Evolutionary conservation across 2,329 filamentous ascomycete genomes (phyloP).

Genomic region (Hypoxylon rubiginosum): DNA sequence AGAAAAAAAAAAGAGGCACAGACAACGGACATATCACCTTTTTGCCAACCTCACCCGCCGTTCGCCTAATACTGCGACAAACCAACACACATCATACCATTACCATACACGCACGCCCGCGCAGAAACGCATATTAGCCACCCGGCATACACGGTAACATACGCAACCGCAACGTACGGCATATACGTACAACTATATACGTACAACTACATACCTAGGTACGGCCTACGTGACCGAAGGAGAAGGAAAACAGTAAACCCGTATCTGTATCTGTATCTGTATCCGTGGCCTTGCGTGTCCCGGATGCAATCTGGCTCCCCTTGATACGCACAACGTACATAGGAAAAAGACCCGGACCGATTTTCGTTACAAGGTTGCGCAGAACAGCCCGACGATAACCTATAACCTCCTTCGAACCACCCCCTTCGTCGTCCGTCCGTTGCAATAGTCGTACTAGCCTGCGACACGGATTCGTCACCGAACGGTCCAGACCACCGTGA

Average conservation of each 20-base stretch:
- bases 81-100: too few species aligned
- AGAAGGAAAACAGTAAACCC: background rate
- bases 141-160: constrained; percentile 13
- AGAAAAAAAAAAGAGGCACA: constrained; percentile 21
- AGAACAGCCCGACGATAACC: constrained; percentile 35
- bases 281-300: constrained; percentile 3
- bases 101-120: too few species aligned
- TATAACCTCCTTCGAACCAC: constrained; percentile 27
- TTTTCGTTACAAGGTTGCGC: constrained; percentile 30
- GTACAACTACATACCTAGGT: background rate
- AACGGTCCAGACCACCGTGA: constrained; percentile 39
- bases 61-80: background rate
- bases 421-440: constrained; percentile 26
- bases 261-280: too few species aligned
- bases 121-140: background rate
- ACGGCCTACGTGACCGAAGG: background rate
- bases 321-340: background rate
- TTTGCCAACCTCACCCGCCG: background rate
- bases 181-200: constrained; percentile 7
- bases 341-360: constrained; percentile 26
- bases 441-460: constrained; percentile 40
- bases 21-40: constrained; percentile 10
- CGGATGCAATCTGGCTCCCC: background rate
- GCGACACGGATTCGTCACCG: constrained; percentile 40
- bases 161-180: background rate